Percentiles rank a stretch among this genome's conserved stretches.
These are phyloP conservation scores for Backusella luteola DNA, from an alignment of 192 early-diverging fungal genomes.

Conservation along the genomic window DNA sequence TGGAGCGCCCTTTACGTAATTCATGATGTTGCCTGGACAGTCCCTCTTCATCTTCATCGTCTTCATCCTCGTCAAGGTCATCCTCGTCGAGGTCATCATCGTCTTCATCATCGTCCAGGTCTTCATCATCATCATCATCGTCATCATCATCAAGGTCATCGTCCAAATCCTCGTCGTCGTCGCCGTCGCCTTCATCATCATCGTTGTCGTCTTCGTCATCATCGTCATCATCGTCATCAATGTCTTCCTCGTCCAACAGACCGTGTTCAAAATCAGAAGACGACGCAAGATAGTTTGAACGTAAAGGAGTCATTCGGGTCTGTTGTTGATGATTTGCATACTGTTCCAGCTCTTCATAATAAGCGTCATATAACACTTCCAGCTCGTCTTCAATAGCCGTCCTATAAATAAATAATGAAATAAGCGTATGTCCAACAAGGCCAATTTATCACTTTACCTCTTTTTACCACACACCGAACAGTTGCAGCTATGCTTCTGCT, in stretches of 20 bases:
- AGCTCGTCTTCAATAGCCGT: conserved; percentile 84
- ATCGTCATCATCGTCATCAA: conserved; percentile 32
- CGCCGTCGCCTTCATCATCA: conserved; percentile 44
- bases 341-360: conserved; percentile 85
- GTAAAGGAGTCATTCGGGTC: background rate
- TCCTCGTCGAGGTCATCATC: conserved; percentile 26
- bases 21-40: background rate
- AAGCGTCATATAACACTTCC: conserved; percentile 83
- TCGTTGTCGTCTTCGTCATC: conserved; percentile 32
- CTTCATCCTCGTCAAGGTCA: background rate
- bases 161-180: conserved; percentile 51
- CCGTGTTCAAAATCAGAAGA: conserved; percentile 19
- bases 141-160: conserved; percentile 56
- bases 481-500: conserved; percentile 78
- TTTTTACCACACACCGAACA: conserved; percentile 83
- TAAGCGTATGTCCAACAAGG: no score
- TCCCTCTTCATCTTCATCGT: background rate
- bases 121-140: conserved; percentile 53
- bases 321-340: conserved; percentile 76
- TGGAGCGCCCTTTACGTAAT: background rate
- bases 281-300: background rate
- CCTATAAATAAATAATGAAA: conserved; percentile 31
- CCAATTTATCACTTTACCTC: conserved; percentile 44
- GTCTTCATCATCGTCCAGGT: conserved; percentile 39
- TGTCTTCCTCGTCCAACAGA: conserved; percentile 41